These are phyloP conservation scores for Trichoderma sp. DNA, from an alignment of 2,329 filamentous ascomycete genomes.

Conservation along the genomic window DNA sequence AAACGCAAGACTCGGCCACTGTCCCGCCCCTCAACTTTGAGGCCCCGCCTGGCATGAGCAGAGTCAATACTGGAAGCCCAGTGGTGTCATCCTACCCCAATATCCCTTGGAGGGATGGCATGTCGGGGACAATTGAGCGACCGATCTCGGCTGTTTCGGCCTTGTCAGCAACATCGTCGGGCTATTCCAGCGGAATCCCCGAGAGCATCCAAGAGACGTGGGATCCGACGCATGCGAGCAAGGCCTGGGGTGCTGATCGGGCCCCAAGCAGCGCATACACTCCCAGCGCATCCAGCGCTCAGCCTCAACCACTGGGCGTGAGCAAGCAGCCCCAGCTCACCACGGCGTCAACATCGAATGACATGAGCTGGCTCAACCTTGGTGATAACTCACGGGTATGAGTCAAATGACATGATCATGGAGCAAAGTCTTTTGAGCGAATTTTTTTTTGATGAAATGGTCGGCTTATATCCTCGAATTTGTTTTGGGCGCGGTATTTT, in stretches of 20 bases:
- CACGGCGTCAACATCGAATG: constrained; percentile 51
- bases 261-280: constrained; percentile 53
- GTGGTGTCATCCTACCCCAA: constrained; percentile 60
- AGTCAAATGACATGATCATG: constrained; percentile 20
- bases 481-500: constrained; percentile 17
- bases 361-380: constrained; percentile 81
- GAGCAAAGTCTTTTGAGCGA: constrained; percentile 19
- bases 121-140: constrained; percentile 60
- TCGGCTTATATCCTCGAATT: constrained; percentile 21
- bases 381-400: constrained; percentile 43
- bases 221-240: constrained; percentile 45
- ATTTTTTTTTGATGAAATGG: constrained; percentile 20
- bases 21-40: constrained; percentile 67
- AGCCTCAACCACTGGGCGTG: constrained; percentile 35
- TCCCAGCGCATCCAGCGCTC: constrained; percentile 35
- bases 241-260: constrained; percentile 49
- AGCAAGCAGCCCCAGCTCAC: constrained; percentile 50
- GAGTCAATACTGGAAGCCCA: constrained; percentile 67
- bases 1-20: constrained; percentile 64
- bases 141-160: constrained; percentile 43
- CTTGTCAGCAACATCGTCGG: constrained; percentile 36
- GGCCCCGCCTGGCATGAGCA: constrained; percentile 58
- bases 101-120: constrained; percentile 52
- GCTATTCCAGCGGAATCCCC: constrained; percentile 63
- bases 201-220: constrained; percentile 59